phyloP scores from a whole-genome alignment of 1,284 basidiomycete genomes.

The Moesziomyces sp. region DNA sequence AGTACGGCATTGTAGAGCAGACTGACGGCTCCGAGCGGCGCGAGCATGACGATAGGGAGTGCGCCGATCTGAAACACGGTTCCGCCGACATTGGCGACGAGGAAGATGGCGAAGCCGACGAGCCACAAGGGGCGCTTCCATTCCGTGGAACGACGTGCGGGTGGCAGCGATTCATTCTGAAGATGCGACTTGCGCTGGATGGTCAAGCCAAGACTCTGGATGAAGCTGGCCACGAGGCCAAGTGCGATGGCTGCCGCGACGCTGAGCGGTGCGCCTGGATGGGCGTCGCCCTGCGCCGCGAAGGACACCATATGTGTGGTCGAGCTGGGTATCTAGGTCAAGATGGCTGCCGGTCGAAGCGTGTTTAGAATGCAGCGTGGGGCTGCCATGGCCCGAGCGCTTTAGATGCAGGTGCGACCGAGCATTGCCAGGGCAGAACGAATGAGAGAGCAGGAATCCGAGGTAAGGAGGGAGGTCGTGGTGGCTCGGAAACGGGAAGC shows the following conservation, averaged over 20 bases:
- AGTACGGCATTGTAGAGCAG: constrained; percentile 96
- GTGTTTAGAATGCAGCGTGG: background rate
- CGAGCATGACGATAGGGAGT: constrained; percentile 70
- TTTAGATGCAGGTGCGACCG: too few species aligned
- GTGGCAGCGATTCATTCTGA: constrained; percentile 80
- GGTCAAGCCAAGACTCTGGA: constrained; percentile 89
- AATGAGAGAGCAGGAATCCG: too few species aligned
- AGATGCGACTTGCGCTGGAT: constrained; percentile 95
- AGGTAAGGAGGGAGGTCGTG: too few species aligned
- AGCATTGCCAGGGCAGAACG: too few species aligned
- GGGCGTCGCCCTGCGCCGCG: constrained; percentile 1
- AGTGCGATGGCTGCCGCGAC: constrained; percentile 69
- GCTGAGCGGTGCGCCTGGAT: constrained; percentile 33
- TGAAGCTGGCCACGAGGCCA: constrained; percentile 85
- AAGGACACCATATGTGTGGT: constrained; percentile 12
- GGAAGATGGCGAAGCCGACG: constrained; percentile 76
- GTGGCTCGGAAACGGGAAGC: too few species aligned
- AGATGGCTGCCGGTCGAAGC: too few species aligned
- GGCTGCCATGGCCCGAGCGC: background rate
- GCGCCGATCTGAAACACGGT: constrained; percentile 94
- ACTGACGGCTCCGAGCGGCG: constrained; percentile 86
- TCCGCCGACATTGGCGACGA: constrained; percentile 85
- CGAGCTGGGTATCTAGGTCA: background rate
- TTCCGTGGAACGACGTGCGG: constrained; percentile 63
- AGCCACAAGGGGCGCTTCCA: constrained; percentile 65